A percentile compares a stretch with the other conserved stretches of the same genome.
phyloP scores from a whole-genome alignment of 169 alveolate species.

The Cryptosporidium viatorum region DNA sequence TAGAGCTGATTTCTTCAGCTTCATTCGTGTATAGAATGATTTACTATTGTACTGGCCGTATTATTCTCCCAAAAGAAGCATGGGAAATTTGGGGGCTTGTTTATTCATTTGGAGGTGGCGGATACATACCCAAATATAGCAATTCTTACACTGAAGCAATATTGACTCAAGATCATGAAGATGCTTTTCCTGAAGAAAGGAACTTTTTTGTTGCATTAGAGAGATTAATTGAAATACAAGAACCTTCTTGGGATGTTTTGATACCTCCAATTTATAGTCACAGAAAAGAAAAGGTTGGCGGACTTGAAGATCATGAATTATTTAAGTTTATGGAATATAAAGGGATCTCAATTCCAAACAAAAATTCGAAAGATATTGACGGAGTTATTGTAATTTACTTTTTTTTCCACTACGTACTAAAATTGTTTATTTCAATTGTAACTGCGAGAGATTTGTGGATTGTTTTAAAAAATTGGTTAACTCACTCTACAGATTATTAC shows the following conservation, averaged over 20 bases:
- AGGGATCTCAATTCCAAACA: slow-evolving; percentile 36
- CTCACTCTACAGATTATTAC: slow-evolving; percentile 9
- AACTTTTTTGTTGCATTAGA: slow-evolving; percentile 45
- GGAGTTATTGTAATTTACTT: slow-evolving; percentile 37
- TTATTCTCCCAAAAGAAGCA: slow-evolving; percentile 45
- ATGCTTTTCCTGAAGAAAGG: slow-evolving; percentile 63
- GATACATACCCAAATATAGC: slow-evolving; percentile 20
- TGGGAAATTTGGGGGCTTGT: slow-evolving; percentile 62
- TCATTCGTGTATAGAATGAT: slow-evolving; percentile 59
- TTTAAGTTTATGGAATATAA: slow-evolving; percentile 25
- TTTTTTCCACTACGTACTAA: slow-evolving; percentile 36
- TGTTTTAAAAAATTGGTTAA: slow-evolving; percentile 29
- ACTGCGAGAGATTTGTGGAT: slow-evolving; percentile 53
- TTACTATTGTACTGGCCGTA: slow-evolving; percentile 39
- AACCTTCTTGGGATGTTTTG: slow-evolving; percentile 42
- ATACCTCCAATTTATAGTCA: slow-evolving; percentile 48
- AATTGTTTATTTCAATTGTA: slow-evolving; percentile 27
- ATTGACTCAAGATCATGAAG: slow-evolving; percentile 29
- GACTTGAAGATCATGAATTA: slow-evolving; percentile 1
- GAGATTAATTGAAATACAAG: slow-evolving; percentile 16
- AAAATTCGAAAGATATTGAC: slow-evolving; percentile 26
- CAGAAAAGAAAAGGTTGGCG: not conserved
- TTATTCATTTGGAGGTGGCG: slow-evolving; percentile 48
- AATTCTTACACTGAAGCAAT: not conserved
- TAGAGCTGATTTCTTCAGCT: slow-evolving; percentile 11